Conservation (phyloP, 2,329 filamentous ascomycete species). For the Xylaria digitata region DNA sequence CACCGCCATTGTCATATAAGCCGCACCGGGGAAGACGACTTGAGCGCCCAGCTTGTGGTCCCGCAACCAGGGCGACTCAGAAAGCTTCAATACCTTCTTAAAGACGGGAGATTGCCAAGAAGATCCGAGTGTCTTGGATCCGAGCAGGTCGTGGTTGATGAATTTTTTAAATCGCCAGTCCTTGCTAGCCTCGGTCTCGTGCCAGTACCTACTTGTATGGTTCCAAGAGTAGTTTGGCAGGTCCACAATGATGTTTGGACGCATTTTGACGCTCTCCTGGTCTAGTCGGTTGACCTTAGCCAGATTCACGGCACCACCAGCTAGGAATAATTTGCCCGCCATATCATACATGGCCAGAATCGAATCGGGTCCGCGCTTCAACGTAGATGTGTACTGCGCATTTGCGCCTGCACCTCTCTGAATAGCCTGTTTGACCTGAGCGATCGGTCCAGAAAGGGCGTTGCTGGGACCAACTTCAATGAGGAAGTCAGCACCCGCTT, state of each 20-base stretch:
- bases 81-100: conserved; percentile 28
- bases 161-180: conserved; percentile 41
- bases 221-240: conserved; percentile 48
- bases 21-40: conserved; percentile 56
- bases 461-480: conserved; percentile 40
- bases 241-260: conserved; percentile 37
- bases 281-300: conserved; percentile 36
- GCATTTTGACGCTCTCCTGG: no score
- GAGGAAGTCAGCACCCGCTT: conserved; percentile 13
- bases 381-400: conserved; percentile 31
- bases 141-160: conserved; percentile 40
- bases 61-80: conserved; percentile 54
- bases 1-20: conserved; percentile 50
- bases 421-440: conserved; percentile 41
- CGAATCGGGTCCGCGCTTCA: conserved; percentile 31
- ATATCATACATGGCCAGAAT: conserved; percentile 33
- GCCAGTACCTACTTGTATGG: conserved; percentile 41
- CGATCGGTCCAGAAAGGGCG: conserved; percentile 42
- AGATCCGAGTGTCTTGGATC: conserved; percentile 37
- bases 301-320: conserved; percentile 37
- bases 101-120: conserved; percentile 37
- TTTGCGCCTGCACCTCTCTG: background rate
- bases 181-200: conserved; percentile 40
- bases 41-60: conserved; percentile 60
- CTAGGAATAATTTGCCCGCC: conserved; percentile 42